phyloP scores from a whole-genome alignment of 2,329 filamentous ascomycete species.

The Aspergillus puulaauensis region DNA sequence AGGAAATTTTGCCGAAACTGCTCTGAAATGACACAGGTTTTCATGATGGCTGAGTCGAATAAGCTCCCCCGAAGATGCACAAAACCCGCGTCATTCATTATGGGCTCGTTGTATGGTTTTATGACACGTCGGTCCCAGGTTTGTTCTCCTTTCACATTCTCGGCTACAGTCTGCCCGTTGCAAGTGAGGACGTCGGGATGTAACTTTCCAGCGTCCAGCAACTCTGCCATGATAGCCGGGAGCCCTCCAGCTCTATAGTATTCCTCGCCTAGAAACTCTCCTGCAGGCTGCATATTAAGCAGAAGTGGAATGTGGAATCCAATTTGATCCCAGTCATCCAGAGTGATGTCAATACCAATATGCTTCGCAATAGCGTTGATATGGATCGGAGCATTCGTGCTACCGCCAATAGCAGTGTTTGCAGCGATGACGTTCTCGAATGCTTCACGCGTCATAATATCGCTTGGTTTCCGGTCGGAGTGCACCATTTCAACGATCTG shows the following conservation, averaged over 20 bases:
- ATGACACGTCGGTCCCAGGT: slow-evolving; percentile 54
- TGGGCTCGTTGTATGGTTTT: slow-evolving; percentile 44
- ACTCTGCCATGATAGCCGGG: slow-evolving; percentile 54
- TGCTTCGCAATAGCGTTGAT: slow-evolving; percentile 56
- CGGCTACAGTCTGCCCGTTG: slow-evolving; percentile 47
- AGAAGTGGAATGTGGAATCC: slow-evolving; percentile 53
- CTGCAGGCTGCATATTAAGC: slow-evolving; percentile 56
- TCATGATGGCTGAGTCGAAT: slow-evolving; percentile 56
- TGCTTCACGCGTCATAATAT: slow-evolving; percentile 55
- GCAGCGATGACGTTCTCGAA: slow-evolving; percentile 58
- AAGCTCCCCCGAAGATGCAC: slow-evolving; percentile 49
- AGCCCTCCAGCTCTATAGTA: slow-evolving; percentile 56
- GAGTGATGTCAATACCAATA: slow-evolving; percentile 49
- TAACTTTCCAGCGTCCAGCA: slow-evolving; percentile 50
- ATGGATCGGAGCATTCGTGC: slow-evolving; percentile 59
- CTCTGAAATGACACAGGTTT: slow-evolving; percentile 51
- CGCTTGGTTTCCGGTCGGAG: slow-evolving; percentile 51
- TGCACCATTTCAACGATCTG: slow-evolving; percentile 54
- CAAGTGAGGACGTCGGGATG: slow-evolving; percentile 46
- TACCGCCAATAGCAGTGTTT: slow-evolving; percentile 57
- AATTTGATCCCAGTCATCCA: slow-evolving; percentile 56
- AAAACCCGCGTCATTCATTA: slow-evolving; percentile 54
- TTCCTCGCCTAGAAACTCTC: slow-evolving; percentile 54
- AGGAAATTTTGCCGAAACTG: slow-evolving; percentile 49
- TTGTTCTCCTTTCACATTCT: slow-evolving; percentile 46